Evolutionary conservation across 2,329 filamentous ascomycete species (phyloP).

Genomic region (Colletotrichum phormii): DNA sequence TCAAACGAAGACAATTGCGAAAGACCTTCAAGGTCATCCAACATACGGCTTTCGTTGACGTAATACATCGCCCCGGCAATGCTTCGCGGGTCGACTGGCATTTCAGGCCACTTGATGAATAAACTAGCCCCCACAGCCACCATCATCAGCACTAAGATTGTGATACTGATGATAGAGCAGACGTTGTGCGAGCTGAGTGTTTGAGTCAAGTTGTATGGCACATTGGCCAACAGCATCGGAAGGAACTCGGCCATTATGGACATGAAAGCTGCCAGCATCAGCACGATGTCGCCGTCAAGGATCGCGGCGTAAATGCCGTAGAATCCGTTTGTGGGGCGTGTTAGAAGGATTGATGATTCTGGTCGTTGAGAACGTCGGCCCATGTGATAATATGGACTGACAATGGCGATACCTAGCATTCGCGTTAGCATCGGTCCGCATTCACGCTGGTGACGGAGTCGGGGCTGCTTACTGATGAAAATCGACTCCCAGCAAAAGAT

Average conservation of each 20-base stretch:
- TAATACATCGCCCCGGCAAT: conserved; percentile 60
- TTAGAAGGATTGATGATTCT: conserved; percentile 53
- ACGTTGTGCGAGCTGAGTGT: conserved; percentile 51
- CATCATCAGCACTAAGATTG: conserved; percentile 56
- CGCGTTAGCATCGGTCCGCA: neutral
- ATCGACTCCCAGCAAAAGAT: conserved; percentile 55
- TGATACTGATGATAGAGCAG: conserved; percentile 53
- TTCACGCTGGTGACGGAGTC: neutral
- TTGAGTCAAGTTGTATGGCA: conserved; percentile 58
- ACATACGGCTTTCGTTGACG: conserved; percentile 40
- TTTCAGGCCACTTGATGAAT: conserved; percentile 54
- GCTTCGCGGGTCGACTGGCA: conserved; percentile 60
- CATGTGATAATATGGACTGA: conserved; percentile 58
- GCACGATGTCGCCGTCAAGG: conserved; percentile 50
- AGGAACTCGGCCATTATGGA: conserved; percentile 61
- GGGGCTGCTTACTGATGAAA: conserved; percentile 47
- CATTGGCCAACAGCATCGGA: conserved; percentile 61
- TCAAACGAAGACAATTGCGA: conserved; percentile 16
- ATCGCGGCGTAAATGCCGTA: conserved; percentile 55
- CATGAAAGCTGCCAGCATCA: conserved; percentile 53
- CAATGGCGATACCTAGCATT: conserved; percentile 55
- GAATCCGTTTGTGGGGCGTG: conserved; percentile 57
- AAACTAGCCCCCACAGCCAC: conserved; percentile 53
- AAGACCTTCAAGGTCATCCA: conserved; percentile 36
- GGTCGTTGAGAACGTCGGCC: conserved; percentile 47